Base-by-base conservation (phyloP, 345 rosid species). In the Microthlaspi erraticum region DNA sequence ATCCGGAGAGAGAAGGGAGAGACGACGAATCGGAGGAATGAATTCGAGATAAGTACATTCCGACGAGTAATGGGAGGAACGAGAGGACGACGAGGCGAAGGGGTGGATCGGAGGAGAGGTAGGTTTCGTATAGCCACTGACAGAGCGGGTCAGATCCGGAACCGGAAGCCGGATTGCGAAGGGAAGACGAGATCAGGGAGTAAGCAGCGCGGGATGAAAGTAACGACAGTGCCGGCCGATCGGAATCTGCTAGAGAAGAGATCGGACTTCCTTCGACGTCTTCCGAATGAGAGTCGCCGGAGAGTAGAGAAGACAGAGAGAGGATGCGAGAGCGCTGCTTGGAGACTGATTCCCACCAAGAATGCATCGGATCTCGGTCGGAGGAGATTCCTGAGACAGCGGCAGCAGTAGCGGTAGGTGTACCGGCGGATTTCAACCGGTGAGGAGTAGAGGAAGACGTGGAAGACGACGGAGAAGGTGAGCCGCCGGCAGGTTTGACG, bases 271-370 rank as follows among this genome's bases (percentile, higher is more conserved):
- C 59, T 10, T 75, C 79, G 0, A 37, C 59, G 66, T 42, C 5
- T 43, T 37, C 73, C n/a, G 17, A 13, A 29, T 49, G 41, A 11
- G 52, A 13, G 29, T 20, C 64, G 26, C 64, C 53, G 0, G 90
- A 81, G 70, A 94, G 84, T 66, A 91, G 76, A 33, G 86, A 54
- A 19, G 97, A 84, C 7, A 94, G 88, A 4, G 95, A 66, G 49
- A 91, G 89, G 64, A 94, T 86, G 33, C 85, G 88, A 49, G 98
- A 71, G 16, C 97, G 99, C 83, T 86, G 85, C 64, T 88, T 94
- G 48, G 99, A 94, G 71, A 94, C 79, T 48, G 98, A 85, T 74
- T 94, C 99, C 96, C 97, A 94, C 97, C 96, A 91, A 2, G 99
- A 88, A 62, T 94, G 97, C 87, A 88, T 83, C 10, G 88, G 87